Evolutionary conservation across 2,329 filamentous ascomycete species (phyloP).

Genomic region (Zasmidium citrigriseum): DNA sequence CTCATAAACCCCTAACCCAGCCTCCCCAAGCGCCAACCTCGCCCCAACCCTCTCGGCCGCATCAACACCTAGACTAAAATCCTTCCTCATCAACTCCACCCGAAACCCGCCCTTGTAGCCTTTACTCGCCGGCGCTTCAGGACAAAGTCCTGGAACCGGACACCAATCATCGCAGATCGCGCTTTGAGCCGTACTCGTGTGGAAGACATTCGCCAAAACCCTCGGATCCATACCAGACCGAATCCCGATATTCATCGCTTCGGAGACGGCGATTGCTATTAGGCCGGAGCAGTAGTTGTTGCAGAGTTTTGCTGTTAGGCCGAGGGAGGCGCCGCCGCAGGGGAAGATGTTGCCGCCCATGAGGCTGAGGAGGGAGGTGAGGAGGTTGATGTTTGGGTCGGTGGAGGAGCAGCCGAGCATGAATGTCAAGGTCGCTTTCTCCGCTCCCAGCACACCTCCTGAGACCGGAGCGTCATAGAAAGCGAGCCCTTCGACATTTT

Average conservation of each 20-base stretch:
- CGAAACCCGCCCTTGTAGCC: slow-evolving; percentile 59
- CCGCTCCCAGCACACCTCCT: slow-evolving; percentile 55
- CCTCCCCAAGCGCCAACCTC: slow-evolving; percentile 51
- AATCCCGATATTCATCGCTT: slow-evolving; percentile 64
- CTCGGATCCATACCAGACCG: slow-evolving; percentile 57
- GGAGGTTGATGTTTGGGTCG: slow-evolving; percentile 45
- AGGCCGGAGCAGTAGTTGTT: slow-evolving; percentile 64
- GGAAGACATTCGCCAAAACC: slow-evolving; percentile 54
- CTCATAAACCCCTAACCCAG: slow-evolving; percentile 54
- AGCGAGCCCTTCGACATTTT: slow-evolving; percentile 33
- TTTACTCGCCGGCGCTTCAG: slow-evolving; percentile 50
- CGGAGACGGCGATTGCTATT: slow-evolving; percentile 59
- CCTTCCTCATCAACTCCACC: slow-evolving; percentile 62
- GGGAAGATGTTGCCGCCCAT: slow-evolving; percentile 59
- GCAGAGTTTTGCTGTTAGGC: slow-evolving; percentile 60
- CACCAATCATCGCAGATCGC: slow-evolving; percentile 54
- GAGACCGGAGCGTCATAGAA: slow-evolving; percentile 59
- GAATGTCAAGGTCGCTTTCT: slow-evolving; percentile 55
- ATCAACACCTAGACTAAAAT: slow-evolving; percentile 57
- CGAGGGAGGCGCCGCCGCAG: slow-evolving; percentile 58
- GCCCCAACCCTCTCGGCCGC: slow-evolving; percentile 56
- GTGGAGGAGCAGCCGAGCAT: slow-evolving; percentile 55
- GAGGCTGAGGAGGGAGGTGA: slow-evolving; percentile 48
- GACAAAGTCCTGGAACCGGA: slow-evolving; percentile 53
- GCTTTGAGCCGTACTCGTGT: slow-evolving; percentile 54